Conservation (phyloP, 192 early-diverging fungal genomes). For the Haplosporangium gracile region DNA sequence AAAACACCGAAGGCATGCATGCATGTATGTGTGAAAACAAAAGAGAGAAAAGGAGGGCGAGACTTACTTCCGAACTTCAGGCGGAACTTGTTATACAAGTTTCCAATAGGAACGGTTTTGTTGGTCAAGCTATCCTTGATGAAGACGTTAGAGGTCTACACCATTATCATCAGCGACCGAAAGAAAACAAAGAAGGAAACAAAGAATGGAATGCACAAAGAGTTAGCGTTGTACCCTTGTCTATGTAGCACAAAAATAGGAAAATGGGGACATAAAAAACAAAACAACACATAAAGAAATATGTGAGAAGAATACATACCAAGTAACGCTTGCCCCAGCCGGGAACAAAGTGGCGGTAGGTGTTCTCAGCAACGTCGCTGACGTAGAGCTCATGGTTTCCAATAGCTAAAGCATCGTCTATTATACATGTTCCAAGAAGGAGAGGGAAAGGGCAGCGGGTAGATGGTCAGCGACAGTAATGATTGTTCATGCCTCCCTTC, state of each 20-base stretch:
- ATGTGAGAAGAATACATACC: neutral
- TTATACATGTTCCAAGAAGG: neutral
- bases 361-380: slow-evolving; percentile 36
- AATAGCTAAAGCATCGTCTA: slow-evolving; percentile 41
- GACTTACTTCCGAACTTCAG: slow-evolving; percentile 45
- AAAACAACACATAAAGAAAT: neutral
- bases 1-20: slow-evolving; percentile 6
- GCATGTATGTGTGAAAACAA: slow-evolving; percentile 37
- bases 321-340: slow-evolving; percentile 50
- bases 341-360: slow-evolving; percentile 48
- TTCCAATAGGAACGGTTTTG: slow-evolving; percentile 61
- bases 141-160: slow-evolving; percentile 45
- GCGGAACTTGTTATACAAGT: slow-evolving; percentile 56
- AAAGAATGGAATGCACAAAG: neutral
- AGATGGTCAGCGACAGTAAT: neutral
- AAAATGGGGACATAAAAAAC: neutral
- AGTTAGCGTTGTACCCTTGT: neutral
- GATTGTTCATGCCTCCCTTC: neutral
- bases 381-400: slow-evolving; percentile 51
- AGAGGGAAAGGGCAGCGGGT: neutral
- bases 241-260: neutral
- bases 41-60: neutral
- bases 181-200: neutral
- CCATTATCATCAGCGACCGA: too few species aligned
- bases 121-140: slow-evolving; percentile 49